Conservation (phyloP, 805 yeast species). For the Yarrowia yakushimensis region DNA sequence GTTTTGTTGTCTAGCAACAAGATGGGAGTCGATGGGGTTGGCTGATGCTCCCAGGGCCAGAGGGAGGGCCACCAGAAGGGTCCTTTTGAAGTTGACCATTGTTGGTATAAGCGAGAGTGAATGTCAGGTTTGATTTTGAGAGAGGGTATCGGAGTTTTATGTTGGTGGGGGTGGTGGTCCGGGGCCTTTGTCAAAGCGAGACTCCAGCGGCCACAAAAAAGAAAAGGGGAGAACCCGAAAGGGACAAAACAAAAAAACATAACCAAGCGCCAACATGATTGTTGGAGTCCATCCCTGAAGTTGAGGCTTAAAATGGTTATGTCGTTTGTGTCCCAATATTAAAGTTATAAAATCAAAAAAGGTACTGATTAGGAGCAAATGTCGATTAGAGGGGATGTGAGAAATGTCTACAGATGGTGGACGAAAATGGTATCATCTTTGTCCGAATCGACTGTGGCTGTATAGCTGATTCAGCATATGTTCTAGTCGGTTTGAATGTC, state of each 20-base stretch:
- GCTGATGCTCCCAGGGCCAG: constrained; percentile 5
- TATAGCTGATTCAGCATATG: no score
- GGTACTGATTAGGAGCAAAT: no score
- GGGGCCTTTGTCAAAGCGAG: neutral
- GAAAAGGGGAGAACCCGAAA: neutral
- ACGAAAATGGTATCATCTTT: no score
- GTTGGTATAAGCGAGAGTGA: neutral
- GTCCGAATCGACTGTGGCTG: no score
- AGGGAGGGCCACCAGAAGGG: constrained; percentile 15
- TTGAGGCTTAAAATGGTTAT: neutral
- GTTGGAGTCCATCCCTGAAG: neutral
- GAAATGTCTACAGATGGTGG: no score
- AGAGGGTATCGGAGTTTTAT: neutral
- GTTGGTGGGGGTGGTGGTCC: neutral
- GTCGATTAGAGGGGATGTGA: no score
- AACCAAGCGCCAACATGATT: constrained; percentile 2
- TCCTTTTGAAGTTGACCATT: neutral
- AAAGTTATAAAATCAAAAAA: no score
- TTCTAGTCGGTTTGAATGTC: no score
- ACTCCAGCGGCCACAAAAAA: neutral
- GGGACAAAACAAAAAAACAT: neutral
- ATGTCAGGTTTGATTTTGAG: neutral
- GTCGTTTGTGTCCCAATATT: neutral
- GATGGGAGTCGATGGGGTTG: constrained; percentile 2
- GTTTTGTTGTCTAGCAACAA: neutral